A percentile compares a stretch with the other conserved stretches of the same genome.
Conservation (phyloP, 257 asterid genomes). For the Paraleonurus japonicus region DNA sequence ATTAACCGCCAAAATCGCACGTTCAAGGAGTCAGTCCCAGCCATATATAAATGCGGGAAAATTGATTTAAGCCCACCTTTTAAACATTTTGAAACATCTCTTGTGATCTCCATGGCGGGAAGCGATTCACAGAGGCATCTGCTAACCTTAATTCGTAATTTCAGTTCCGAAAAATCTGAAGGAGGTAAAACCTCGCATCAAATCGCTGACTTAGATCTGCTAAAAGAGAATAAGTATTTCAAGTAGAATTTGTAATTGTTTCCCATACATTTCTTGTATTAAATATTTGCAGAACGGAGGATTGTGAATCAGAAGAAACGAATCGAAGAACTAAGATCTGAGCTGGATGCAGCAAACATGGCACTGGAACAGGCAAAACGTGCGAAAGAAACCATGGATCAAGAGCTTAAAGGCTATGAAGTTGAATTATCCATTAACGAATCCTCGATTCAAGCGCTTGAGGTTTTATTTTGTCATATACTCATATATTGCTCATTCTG, state of each 20-base stretch:
- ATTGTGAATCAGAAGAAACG: conserved; percentile 55
- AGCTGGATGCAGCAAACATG: conserved; percentile 43
- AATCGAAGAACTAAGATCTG: conserved; percentile 54
- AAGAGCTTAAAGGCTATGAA: conserved; percentile 71
- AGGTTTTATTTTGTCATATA: conserved; percentile 38
- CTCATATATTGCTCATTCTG: background rate
- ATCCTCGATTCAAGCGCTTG: conserved; percentile 58
- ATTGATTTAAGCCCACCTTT: background rate
- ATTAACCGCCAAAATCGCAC: background rate
- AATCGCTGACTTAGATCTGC: background rate
- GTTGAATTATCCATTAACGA: conserved; percentile 62
- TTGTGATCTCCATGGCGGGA: conserved; percentile 71
- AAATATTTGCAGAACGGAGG: conserved; percentile 49
- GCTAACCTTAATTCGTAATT: conserved; percentile 64
- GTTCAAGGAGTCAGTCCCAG: background rate
- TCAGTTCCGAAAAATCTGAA: conserved; percentile 64
- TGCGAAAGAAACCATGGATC: conserved; percentile 59
- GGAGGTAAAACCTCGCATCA: conserved; percentile 50
- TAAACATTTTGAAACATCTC: background rate
- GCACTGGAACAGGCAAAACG: conserved; percentile 64
- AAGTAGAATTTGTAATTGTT: background rate
- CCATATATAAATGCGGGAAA: background rate
- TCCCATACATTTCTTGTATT: background rate
- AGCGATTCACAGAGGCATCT: conserved; percentile 59
- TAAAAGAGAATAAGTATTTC: background rate